Conservation (phyloP, 345 rosid genomes). For the Aurinia saxatilis region DNA sequence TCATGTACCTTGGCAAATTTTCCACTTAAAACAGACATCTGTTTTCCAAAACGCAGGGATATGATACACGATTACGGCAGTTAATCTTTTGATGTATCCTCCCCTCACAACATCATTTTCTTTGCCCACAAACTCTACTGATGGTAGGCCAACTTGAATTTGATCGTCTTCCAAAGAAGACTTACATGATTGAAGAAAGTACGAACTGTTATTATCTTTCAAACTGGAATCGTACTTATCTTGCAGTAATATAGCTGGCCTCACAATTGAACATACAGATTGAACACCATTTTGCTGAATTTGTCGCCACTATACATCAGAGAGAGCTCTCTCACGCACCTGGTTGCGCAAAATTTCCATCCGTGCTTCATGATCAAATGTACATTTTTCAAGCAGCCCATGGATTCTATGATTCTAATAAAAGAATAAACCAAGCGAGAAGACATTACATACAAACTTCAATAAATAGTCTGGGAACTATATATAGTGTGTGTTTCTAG, state of each 20-base stretch:
- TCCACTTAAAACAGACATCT: constrained; percentile 81
- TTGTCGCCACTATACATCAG: constrained; percentile 89
- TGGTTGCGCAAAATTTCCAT: constrained; percentile 70
- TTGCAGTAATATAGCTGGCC: not conserved
- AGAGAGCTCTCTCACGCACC: constrained; percentile 65
- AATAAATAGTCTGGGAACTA: not conserved
- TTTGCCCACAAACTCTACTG: constrained; percentile 55
- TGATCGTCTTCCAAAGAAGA: constrained; percentile 37
- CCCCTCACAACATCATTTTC: constrained; percentile 86
- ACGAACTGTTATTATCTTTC: not conserved
- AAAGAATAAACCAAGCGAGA: constrained; percentile 14
- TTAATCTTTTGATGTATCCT: constrained; percentile 74
- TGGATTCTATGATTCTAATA: constrained; percentile 83
- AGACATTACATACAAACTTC: not conserved
- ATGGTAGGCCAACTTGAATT: constrained; percentile 47
- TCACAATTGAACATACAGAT: constrained; percentile 45
- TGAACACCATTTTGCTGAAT: constrained; percentile 63
- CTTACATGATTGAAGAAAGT: constrained; percentile 36
- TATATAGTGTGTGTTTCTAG: not conserved
- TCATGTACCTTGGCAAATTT: constrained; percentile 85
- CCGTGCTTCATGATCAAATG: constrained; percentile 82
- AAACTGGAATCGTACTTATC: not conserved
- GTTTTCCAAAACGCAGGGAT: constrained; percentile 95
- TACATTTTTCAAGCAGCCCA: constrained; percentile 94
- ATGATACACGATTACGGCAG: constrained; percentile 77